Evolutionary conservation across 2,329 filamentous ascomycete species (phyloP).

Genomic region (Rhytidhysteron rufulum): DNA sequence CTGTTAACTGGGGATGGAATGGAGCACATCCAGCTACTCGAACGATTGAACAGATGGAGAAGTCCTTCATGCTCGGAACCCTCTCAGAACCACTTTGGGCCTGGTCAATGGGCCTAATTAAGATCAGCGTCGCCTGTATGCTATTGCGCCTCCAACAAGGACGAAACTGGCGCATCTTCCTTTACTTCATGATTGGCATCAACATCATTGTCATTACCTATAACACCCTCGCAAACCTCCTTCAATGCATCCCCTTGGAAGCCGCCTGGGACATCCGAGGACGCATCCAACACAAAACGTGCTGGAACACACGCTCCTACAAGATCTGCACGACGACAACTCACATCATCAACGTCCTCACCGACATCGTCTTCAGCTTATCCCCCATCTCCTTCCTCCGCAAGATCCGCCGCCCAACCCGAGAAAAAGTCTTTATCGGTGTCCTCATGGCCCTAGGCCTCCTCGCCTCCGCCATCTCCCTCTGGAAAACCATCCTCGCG

Average conservation of each 20-base stretch:
- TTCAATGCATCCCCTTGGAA: constrained; percentile 11
- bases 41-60: not conserved
- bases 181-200: constrained; percentile 10
- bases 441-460: constrained; percentile 12
- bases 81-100: constrained; percentile 13
- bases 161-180: constrained; percentile 6
- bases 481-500: constrained; percentile 4
- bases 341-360: constrained; percentile 5
- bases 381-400: constrained; percentile 14
- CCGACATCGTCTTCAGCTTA: constrained; percentile 12
- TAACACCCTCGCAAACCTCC: constrained; percentile 7
- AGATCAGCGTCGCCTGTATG: constrained; percentile 15
- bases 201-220: constrained; percentile 11
- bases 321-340: constrained; percentile 4
- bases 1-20: constrained; percentile 7
- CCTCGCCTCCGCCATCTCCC: constrained; percentile 9
- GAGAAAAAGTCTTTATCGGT: constrained; percentile 10
- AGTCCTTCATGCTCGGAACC: constrained; percentile 4
- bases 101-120: constrained; percentile 14
- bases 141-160: constrained; percentile 12
- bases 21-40: not conserved
- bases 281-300: constrained; percentile 6
- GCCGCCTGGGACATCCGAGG: constrained; percentile 7
- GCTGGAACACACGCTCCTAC: constrained; percentile 5
- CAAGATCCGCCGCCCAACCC: constrained; percentile 11